These are phyloP conservation scores for Penicillium flavigenum DNA, from an alignment of 495 filamentous ascomycete species.

Conservation along the genomic window DNA sequence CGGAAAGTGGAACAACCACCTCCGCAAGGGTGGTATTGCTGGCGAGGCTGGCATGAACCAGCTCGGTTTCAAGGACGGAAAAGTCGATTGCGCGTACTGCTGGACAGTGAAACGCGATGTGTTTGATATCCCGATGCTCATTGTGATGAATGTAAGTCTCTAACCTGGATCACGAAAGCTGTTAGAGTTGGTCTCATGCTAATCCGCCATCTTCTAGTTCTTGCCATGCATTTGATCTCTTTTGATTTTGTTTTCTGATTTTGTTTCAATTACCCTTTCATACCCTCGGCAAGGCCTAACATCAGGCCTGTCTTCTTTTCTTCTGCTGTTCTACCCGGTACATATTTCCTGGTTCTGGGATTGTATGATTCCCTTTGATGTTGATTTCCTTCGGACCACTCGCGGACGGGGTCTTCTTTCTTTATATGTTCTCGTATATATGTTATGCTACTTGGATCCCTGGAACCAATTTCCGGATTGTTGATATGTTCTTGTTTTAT, in stretches of 20 bases:
- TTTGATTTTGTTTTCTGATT: conserved; percentile 9
- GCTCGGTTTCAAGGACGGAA: conserved; percentile 80
- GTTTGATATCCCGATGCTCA: conserved; percentile 98
- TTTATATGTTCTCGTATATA: conserved; percentile 14
- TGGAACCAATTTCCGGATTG: conserved; percentile 5
- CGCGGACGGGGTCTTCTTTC: not conserved
- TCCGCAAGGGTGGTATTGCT: conserved; percentile 59
- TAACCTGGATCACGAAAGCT: not conserved
- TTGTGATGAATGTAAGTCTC: conserved; percentile 91
- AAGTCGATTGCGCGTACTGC: conserved; percentile 90
- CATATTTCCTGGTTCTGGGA: conserved; percentile 27
- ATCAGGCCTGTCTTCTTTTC: conserved; percentile 11
- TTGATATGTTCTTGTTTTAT: conserved; percentile 15
- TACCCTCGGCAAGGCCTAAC: conserved; percentile 21
- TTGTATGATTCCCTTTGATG: conserved; percentile 33
- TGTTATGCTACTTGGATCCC: not conserved
- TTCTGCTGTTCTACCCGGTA: conserved; percentile 22
- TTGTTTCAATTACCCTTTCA: conserved; percentile 20
- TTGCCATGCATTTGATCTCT: conserved; percentile 48
- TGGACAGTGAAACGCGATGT: conserved; percentile 97
- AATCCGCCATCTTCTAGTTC: conserved; percentile 31
- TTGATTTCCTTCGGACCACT: conserved; percentile 13
- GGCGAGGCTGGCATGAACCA: conserved; percentile 73
- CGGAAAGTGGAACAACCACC: conserved; percentile 45
- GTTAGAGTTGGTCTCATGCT: conserved; percentile 5